Conservation (phyloP, 257 asterid genomes). For the Solanum corneliomulleri region DNA sequence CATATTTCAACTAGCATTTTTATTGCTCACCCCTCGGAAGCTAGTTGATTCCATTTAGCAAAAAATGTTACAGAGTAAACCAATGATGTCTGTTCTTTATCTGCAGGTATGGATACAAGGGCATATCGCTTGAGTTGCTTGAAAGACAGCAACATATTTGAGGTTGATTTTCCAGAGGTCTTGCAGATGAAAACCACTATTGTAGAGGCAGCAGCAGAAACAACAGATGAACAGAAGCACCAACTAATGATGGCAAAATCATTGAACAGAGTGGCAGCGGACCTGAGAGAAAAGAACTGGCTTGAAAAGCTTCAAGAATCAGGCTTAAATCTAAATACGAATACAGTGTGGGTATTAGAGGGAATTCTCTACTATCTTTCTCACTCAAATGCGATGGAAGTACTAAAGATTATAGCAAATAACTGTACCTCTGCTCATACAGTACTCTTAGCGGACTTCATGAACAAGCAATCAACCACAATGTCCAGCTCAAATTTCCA, state of each 20-base stretch:
- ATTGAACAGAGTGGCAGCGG: slow-evolving; percentile 80
- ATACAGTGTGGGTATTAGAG: slow-evolving; percentile 81
- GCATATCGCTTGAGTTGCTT: slow-evolving; percentile 80
- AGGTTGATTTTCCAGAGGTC: slow-evolving; percentile 85
- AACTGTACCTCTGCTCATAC: slow-evolving; percentile 53
- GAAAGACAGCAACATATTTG: slow-evolving; percentile 67
- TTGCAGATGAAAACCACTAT: slow-evolving; percentile 58
- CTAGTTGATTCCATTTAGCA: not conserved
- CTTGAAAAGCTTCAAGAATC: slow-evolving; percentile 71
- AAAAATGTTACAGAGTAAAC: not conserved
- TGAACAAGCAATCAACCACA: slow-evolving; percentile 90
- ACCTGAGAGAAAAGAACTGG: slow-evolving; percentile 77
- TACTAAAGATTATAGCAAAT: slow-evolving; percentile 57
- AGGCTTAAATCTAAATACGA: slow-evolving; percentile 60
- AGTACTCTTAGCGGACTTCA: slow-evolving; percentile 86
- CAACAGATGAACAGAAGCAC: slow-evolving; percentile 41
- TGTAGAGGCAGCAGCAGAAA: slow-evolving; percentile 56
- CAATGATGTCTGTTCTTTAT: slow-evolving; percentile 7
- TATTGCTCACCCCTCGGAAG: not conserved
- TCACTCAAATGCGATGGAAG: slow-evolving; percentile 58
- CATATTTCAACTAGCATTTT: not conserved
- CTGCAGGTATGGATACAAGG: slow-evolving; percentile 94
- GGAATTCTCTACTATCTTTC: slow-evolving; percentile 86
- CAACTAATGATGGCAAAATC: slow-evolving; percentile 63
- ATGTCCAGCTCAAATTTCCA: slow-evolving; percentile 64